phyloP scores from a whole-genome alignment of 169 alveolate species.

The Plasmodium coatneyi region DNA sequence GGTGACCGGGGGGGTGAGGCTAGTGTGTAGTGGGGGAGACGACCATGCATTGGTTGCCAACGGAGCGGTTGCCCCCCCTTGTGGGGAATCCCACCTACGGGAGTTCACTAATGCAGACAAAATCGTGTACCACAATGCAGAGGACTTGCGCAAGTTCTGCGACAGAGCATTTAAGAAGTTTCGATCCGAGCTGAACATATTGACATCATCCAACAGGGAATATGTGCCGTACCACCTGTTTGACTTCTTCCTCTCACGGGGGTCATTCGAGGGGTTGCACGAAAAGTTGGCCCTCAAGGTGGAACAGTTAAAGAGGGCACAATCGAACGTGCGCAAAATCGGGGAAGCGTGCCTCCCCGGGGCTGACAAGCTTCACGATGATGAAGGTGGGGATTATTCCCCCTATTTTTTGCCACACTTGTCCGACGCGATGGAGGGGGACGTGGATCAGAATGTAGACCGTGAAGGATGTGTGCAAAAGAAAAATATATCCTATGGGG shows the following conservation, averaged over 20 bases:
- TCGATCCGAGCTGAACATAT: constrained; percentile 23
- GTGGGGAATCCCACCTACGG: neutral
- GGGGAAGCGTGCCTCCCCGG: neutral
- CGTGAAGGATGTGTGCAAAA: neutral
- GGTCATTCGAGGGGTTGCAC: neutral
- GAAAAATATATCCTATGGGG: neutral
- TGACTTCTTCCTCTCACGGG: constrained; percentile 23
- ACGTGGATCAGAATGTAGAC: neutral
- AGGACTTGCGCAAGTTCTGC: constrained; percentile 25
- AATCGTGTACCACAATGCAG: constrained; percentile 29
- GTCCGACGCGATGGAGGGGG: neutral
- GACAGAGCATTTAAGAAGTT: constrained; percentile 23
- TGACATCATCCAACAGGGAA: constrained; percentile 67
- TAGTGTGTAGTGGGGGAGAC: neutral
- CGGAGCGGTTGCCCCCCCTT: neutral
- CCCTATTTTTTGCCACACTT: neutral
- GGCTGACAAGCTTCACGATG: neutral
- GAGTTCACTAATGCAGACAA: constrained; percentile 40
- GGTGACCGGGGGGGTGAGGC: neutral
- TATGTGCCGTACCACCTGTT: constrained; percentile 61
- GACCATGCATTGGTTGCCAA: neutral
- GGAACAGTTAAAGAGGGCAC: neutral
- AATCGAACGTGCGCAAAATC: neutral
- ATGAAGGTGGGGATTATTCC: neutral
- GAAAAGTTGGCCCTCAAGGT: neutral